Evolutionary conservation across 1,284 basidiomycete species (phyloP), one percentile per base, ranked within the genome.

Genomic region (Clitocybe nebularis): DNA sequence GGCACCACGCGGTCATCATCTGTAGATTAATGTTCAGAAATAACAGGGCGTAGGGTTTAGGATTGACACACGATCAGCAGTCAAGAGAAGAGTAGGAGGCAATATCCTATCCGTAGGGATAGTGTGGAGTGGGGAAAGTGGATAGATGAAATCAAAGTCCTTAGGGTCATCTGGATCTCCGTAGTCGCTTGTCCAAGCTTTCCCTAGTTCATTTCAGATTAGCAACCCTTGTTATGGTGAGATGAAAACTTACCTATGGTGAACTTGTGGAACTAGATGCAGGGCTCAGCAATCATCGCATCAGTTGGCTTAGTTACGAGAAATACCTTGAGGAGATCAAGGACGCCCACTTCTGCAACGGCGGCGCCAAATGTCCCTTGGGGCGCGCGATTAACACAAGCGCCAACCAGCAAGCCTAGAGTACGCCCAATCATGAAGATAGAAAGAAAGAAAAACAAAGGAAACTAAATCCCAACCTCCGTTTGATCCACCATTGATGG

Each of bases 1-100:
- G 88, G 87, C 1, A 89, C 85, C 8, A 89, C 84, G 22, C 89
- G 82, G 55, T 91, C 87, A 53, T 91, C 89, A 56, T 90, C 85
- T 87, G 48, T 16, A 42, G 22, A 39, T 32, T 19, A 39, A 19
- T 19, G 43, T 49, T n/a, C n/a, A n/a, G n/a, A n/a, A n/a, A n/a
- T n/a, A n/a, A n/a, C n/a, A n/a, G n/a, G n/a, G n/a, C n/a, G n/a
- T n/a, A n/a, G n/a, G n/a, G n/a, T n/a, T n/a, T n/a, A n/a, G n/a
- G n/a, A n/a, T n/a, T 17, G 22, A 71, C 83, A 48, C 57, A 88
- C 83, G 87, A 59, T 89, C 89, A 13, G 84, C 87, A 5, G 88
- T 90, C 52, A 86, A 64, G 16, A 91, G 66, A 48, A 91, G 61
- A 16, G 72, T 70, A 0, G 89, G 79, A 1, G 89, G 89, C 25